Evolutionary conservation across 768 basidiomycete species (phyloP), one percentile per base, ranked within the genome.

Genomic region (Pleurotus giganteus): DNA sequence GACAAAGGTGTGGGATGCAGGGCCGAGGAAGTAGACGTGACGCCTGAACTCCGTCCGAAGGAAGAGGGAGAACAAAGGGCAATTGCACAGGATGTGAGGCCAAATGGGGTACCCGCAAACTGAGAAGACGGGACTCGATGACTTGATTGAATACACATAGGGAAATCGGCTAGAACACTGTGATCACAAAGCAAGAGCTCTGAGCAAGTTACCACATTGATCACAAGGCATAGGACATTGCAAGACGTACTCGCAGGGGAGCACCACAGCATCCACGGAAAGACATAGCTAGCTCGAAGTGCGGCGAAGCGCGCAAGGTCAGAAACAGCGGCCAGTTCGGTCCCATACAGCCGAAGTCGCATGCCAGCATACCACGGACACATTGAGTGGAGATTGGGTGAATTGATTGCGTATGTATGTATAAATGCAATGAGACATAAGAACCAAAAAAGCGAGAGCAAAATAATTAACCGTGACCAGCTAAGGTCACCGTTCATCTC

Each of bases 391-490:
- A 34, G 49, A n/a, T 39, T 51, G n/a, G 2, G 13, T 34, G 49
- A 17, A 51, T 36, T 51, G 34, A 51, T 51, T 51, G 49, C 21
- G 44, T 45, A 45, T 45, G 24, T 45, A 27, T 51, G 34, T 15
- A 28, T 41, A 51, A n/a, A 51, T 51, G 49, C 49, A 24, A 28
- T 50, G 34, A 51, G 49, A 24, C 29, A 34, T 36, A 15, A 34
- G 1, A 13, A 39, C 29, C 32, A 21, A 45, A 39, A 51, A 39
- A 28, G 32, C 32, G 31, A 51, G 19, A 37, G 32, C 29, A 51
- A 37, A 51, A 51, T 51, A 51, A 51, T 37, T 51, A 51, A 51
- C 49, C 49, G 49, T 15, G 27, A 51, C 49, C 34, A 37, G n/a
- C n/a, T 21, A 50, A n/a, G 49, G 49, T n/a, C 49, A 26, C 49